Percentiles rank a stretch among this genome's conserved stretches.
Evolutionary conservation across 495 filamentous ascomycete species (phyloP).

Genomic region (Stereocaulon alpinum): DNA sequence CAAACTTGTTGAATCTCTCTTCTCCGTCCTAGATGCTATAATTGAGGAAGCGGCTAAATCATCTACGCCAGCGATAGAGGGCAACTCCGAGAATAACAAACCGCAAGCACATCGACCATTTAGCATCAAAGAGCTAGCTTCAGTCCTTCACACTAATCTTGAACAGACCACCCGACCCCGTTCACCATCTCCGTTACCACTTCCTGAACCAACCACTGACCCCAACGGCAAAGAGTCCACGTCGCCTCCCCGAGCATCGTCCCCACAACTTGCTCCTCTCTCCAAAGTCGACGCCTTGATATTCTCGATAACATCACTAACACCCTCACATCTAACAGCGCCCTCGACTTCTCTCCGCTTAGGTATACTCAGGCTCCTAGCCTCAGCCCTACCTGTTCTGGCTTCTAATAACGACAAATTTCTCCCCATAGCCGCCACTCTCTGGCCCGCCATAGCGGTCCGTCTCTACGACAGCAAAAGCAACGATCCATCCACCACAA

Average conservation of each 20-base stretch:
- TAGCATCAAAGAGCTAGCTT: slow-evolving; percentile 31
- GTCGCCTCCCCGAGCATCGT: slow-evolving; percentile 15
- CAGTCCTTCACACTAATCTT: slow-evolving; percentile 9
- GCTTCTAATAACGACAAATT: slow-evolving; percentile 68
- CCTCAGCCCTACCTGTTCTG: slow-evolving; percentile 55
- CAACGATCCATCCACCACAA: slow-evolving; percentile 22
- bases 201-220: not conserved
- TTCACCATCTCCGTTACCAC: not conserved
- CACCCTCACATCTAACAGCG: slow-evolving; percentile 78
- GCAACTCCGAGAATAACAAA: slow-evolving; percentile 26
- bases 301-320: slow-evolving; percentile 54
- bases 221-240: slow-evolving; percentile 17
- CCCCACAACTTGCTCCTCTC: slow-evolving; percentile 31
- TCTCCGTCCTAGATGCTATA: slow-evolving; percentile 67
- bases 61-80: slow-evolving; percentile 41
- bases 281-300: slow-evolving; percentile 50
- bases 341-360: slow-evolving; percentile 67
- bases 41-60: slow-evolving; percentile 70
- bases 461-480: slow-evolving; percentile 42
- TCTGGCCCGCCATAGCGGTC: slow-evolving; percentile 71
- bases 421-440: slow-evolving; percentile 74
- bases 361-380: slow-evolving; percentile 63
- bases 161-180: slow-evolving; percentile 6
- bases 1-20: slow-evolving; percentile 72
- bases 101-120: slow-evolving; percentile 34